Conservation (phyloP, 176 grass and related monocot species). For the Avena insularis region DNA sequence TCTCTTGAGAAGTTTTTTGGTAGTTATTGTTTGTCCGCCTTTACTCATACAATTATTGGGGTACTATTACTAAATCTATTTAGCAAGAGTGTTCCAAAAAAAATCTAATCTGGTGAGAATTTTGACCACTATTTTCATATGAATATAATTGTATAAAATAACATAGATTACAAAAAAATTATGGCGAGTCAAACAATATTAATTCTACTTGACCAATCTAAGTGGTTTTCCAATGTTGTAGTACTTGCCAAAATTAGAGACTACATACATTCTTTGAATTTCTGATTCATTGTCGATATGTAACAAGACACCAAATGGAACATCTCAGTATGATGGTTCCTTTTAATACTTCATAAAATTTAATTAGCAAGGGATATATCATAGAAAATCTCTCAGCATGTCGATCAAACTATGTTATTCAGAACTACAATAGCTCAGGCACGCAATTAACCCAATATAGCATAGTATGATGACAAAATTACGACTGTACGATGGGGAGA, state of each 20-base stretch:
- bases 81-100: neutral
- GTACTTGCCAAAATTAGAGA: neutral
- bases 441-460: constrained; percentile 15
- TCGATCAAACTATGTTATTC: neutral
- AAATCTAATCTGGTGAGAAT: neutral
- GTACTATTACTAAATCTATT: constrained; percentile 4
- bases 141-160: neutral
- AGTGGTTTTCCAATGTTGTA: neutral
- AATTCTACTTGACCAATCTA: neutral
- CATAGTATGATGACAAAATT: constrained; percentile 12
- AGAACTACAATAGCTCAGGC: neutral
- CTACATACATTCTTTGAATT: neutral
- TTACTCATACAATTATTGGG: neutral
- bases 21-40: constrained; percentile 1
- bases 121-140: constrained; percentile 1
- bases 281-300: neutral
- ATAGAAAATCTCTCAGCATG: neutral
- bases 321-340: neutral
- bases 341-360: neutral
- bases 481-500: neutral
- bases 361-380: neutral
- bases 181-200: neutral
- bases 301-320: neutral
- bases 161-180: neutral
- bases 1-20: neutral